Evolutionary conservation across 2,329 filamentous ascomycete species (phyloP).

Genomic region (Colletotrichum siamense): DNA sequence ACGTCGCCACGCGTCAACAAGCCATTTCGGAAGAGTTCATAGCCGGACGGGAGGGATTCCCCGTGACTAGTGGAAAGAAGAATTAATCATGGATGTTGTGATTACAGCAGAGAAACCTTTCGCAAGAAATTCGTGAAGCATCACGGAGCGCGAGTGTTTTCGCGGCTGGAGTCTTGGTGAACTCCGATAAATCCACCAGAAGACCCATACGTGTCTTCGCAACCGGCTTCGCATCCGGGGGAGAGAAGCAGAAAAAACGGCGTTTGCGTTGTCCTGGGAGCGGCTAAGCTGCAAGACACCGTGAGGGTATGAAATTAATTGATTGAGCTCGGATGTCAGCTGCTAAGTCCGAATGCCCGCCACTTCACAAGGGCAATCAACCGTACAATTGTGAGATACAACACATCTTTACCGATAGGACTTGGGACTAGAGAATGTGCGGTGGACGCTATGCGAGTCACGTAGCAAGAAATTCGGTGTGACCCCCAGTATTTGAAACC

Average conservation of each 20-base stretch:
- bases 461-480: slow-evolving; percentile 22
- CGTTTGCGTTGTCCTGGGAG: not conserved
- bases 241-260: not conserved
- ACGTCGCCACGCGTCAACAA: not conserved
- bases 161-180: not conserved
- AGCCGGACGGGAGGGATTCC: not conserved
- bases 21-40: not conserved
- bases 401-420: not conserved
- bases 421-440: not conserved
- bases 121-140: not conserved
- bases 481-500: slow-evolving; percentile 10
- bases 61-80: not conserved
- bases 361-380: not conserved
- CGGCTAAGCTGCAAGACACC: not conserved
- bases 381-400: not conserved
- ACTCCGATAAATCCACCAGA: not conserved
- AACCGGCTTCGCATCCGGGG: not conserved
- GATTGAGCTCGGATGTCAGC: not conserved
- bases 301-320: not conserved
- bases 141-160: not conserved
- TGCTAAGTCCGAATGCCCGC: not conserved
- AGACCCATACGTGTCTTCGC: not conserved
- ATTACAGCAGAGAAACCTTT: not conserved
- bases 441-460: not conserved
- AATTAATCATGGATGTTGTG: not conserved